Base-by-base conservation (phyloP, 2,329 filamentous ascomycete genomes). In the Grosmannia huntii region DNA sequence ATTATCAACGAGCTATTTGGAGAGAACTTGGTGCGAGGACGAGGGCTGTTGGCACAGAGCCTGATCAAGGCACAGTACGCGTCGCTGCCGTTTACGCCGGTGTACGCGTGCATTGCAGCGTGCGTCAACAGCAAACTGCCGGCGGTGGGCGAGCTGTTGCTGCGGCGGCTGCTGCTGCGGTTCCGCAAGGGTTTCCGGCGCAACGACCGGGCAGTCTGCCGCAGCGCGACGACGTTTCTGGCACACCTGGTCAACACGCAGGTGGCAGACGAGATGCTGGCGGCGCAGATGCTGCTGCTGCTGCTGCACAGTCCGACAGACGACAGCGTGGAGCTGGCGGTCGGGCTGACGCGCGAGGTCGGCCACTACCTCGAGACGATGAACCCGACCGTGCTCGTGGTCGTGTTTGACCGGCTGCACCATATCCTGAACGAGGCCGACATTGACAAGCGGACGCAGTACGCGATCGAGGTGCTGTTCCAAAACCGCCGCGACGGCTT, bases 11-110 rank as follows among this genome's bases (percentile, higher is more conserved):
- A 99, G 73, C 78, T 99, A 52, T 99, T 99, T 72, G 83, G 84
- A 55, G 94, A 99, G 77, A 99, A 99, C 69, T 73, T 99, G 65
- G 79, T 99, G 48, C 86, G 94, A 59, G 94, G 94, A 7, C 82
- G 94, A 60, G 94, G 94, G 23, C 74, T 99, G 60, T 96, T 97
- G 71, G 96, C 92, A 73, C 83, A 94, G 63, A 92, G 89, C 65
- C 94, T 99, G 67, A 96, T 97, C 90, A 97, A 97, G 76, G 94
- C 94, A 0, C 94, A 99, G 74, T 90, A 92, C 16, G 90, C 92
- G 11, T 95, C 89, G 77, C 79, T 97, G 70, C 91, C 92, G 0
- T 99, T 97, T 67, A 97, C 94, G 0, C 89, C 92, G 11, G 95
- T 99, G 61, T 96, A 96, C 66, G 94, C 92, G 14, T 89, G 91